phyloP scores from a whole-genome alignment of 495 filamentous ascomycete species.

The Xylaria longipes region DNA sequence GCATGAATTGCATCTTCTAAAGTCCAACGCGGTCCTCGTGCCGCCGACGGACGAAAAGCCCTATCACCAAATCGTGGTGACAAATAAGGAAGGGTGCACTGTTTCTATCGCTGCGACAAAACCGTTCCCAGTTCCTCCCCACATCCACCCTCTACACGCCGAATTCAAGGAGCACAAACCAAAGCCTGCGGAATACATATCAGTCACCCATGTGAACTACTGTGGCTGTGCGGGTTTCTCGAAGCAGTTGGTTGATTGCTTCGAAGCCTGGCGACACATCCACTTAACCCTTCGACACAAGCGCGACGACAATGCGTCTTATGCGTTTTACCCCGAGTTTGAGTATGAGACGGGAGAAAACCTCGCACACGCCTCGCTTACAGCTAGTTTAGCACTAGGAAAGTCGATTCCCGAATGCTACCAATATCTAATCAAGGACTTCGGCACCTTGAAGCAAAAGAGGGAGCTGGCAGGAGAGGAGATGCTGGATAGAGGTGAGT shows the following conservation, averaged over 20 bases:
- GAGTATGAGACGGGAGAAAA: not conserved
- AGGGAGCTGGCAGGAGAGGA: not conserved
- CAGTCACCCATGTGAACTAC: not conserved
- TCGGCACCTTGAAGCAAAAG: not conserved
- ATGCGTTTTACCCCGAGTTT: constrained; percentile 8
- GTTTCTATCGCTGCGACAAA: not conserved
- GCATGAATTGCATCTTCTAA: not conserved
- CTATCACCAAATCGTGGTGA: not conserved
- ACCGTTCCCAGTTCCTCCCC: not conserved
- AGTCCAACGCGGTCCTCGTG: not conserved
- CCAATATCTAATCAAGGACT: not conserved
- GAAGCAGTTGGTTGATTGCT: not conserved
- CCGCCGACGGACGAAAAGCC: not conserved
- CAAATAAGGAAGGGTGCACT: not conserved
- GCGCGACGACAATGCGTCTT: not conserved
- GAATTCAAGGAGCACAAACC: not conserved
- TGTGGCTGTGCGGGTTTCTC: not conserved
- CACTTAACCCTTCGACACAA: not conserved
- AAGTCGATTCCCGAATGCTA: not conserved
- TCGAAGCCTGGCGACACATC: constrained; percentile 9
- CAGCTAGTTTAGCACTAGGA: constrained; percentile 5
- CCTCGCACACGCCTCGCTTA: constrained; percentile 12
- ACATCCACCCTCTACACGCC: not conserved
- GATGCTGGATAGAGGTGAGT: not conserved
- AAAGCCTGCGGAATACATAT: not conserved